Conservation (phyloP, 768 basidiomycete genomes). For the Pulveroboletus sp. region DNA sequence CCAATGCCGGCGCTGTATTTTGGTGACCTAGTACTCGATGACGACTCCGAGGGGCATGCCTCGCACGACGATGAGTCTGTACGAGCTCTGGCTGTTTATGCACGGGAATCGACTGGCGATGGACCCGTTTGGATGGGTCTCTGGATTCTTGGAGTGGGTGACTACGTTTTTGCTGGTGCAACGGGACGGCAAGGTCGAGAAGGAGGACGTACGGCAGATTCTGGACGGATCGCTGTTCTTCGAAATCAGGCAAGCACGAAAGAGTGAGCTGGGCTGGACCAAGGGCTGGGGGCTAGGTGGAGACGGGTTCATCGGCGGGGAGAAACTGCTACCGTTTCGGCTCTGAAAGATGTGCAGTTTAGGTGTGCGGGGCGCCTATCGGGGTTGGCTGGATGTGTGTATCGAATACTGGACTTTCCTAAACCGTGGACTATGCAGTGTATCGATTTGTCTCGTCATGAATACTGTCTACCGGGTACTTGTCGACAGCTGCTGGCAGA, state of each 20-base stretch:
- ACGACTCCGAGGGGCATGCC: slow-evolving; percentile 6
- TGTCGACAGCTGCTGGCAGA: background rate
- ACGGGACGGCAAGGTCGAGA: slow-evolving; percentile 34
- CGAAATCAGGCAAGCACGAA: slow-evolving; percentile 27
- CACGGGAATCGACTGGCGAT: slow-evolving; percentile 31
- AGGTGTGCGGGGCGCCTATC: background rate
- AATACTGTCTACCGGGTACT: too few relatives aligned
- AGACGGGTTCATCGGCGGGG: slow-evolving; percentile 29
- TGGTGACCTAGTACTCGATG: slow-evolving; percentile 12
- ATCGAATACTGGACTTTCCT: slow-evolving; percentile 1
- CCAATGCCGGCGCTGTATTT: background rate
- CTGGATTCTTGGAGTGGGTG: slow-evolving; percentile 36
- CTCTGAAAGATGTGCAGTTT: slow-evolving; percentile 7
- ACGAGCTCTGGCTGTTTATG: slow-evolving; percentile 30
- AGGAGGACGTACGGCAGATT: slow-evolving; percentile 39
- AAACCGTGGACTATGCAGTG: background rate
- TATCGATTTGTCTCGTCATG: background rate
- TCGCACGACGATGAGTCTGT: slow-evolving; percentile 24
- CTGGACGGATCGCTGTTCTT: slow-evolving; percentile 39
- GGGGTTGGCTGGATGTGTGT: background rate
- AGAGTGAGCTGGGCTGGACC: slow-evolving; percentile 20
- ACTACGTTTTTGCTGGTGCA: slow-evolving; percentile 39
- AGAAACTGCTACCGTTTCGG: slow-evolving; percentile 27
- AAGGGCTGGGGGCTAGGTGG: slow-evolving; percentile 30
- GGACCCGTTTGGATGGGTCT: slow-evolving; percentile 36